A percentile compares a stretch with the other conserved stretches of the same genome.
These are phyloP conservation scores for Globisporangium spinosum DNA, from an alignment of 352 stramenopile species.

Conservation along the genomic window DNA sequence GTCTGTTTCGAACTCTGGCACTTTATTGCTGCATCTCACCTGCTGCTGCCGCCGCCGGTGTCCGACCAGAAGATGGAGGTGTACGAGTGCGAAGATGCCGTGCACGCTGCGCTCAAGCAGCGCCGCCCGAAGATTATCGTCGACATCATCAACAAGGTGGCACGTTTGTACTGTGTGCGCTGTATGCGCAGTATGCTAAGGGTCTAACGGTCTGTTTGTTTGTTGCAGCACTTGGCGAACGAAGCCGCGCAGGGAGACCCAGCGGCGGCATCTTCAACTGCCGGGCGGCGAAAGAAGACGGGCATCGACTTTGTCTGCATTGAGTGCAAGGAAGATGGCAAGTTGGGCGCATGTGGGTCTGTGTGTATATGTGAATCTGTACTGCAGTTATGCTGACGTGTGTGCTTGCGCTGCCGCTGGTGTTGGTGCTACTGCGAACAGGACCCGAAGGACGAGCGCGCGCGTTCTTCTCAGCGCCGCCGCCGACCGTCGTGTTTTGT, in stretches of 20 bases:
- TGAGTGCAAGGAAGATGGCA: slow-evolving; percentile 63
- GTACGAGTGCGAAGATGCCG: slow-evolving; percentile 74
- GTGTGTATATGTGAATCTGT: background rate
- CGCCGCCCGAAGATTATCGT: slow-evolving; percentile 62
- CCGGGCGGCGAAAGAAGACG: slow-evolving; percentile 11
- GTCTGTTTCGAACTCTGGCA: background rate
- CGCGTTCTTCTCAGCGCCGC: slow-evolving; percentile 80
- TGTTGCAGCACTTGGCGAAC: slow-evolving; percentile 41
- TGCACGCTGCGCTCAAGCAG: slow-evolving; percentile 70
- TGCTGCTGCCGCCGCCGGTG: background rate
- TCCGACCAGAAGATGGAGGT: slow-evolving; percentile 53
- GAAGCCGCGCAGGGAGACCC: slow-evolving; percentile 29
- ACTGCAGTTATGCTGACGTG: background rate
- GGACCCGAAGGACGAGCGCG: slow-evolving; percentile 70
- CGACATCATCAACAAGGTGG: slow-evolving; percentile 73
- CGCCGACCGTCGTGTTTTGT: slow-evolving; percentile 79
- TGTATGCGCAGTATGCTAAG: background rate
- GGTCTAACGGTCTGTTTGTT: slow-evolving; percentile 4
- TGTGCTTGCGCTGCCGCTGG: background rate
- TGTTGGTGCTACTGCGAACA: slow-evolving; percentile 16
- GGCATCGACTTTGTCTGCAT: slow-evolving; percentile 75
- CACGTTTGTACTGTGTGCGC: background rate
- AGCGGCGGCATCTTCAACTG: slow-evolving; percentile 3
- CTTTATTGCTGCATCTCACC: background rate
- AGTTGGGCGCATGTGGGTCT: slow-evolving; percentile 7